Evolutionary conservation across 345 rosid species (phyloP), one percentile per base, ranked within the genome.

Genomic region (Stellera chamaejasme): DNA sequence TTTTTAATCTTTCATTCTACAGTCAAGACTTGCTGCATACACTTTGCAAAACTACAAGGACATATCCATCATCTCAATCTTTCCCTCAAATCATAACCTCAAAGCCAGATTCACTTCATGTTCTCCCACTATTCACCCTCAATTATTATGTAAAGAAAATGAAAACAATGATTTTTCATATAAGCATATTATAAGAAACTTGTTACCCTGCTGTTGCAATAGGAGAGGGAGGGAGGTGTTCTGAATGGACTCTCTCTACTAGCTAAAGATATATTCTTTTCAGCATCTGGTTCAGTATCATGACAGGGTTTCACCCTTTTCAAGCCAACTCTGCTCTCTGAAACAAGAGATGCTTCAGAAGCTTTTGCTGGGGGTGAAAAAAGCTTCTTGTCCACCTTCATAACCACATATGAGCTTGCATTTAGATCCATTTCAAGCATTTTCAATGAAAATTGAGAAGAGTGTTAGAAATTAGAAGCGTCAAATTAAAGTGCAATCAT

Each of bases 221-320:
- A 82, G 39, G 85, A 78, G 27, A 85, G 76, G 43, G 97, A 93
- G 10, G 97, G 96, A 11, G 96, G 99, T 62, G 99, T 93, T 60
- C 75, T 73, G 66, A 93, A 89, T 48, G 99, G 99, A 81, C 94
- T 86, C 58, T 67, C 91, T 54, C 65, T 77, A 64, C 67, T 74
- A 63, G 78, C 61, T 52, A 53, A 54, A 27, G 59, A 48, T 27
- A 50, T 39, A 53, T 52, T 68, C 16, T 16, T 64, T 19, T 64
- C 63, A 14, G 59, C 48, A 45, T 15, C 27, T 43, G 44, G 43
- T 32, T 72, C 73, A 2, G 50, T 45, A 72, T 77, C 76, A 50
- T 42, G 70, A 60, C 56, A 70, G 19, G 75, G 78, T 60, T 76
- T 76, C 23, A 52, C 65, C 61, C 85, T 69, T 71, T 74, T 75